A percentile compares a stretch with the other conserved stretches of the same genome.
Conservation (phyloP, 768 basidiomycete genomes). For the Auricularia cornea region DNA sequence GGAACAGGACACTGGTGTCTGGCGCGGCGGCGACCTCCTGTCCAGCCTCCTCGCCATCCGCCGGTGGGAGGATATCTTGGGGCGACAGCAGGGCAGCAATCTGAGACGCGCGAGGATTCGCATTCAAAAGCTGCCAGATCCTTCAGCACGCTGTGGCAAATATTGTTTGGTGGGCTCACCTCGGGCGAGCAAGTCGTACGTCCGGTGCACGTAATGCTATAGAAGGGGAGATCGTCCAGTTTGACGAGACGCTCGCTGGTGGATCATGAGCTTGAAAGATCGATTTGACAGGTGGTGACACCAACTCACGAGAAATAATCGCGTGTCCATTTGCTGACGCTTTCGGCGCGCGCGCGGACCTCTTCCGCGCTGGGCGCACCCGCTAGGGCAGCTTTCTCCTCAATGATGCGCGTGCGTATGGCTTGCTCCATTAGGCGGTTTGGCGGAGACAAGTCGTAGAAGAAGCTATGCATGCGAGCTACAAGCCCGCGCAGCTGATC, state of each 20-base stretch:
- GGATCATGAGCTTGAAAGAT: background rate
- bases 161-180: slow-evolving; percentile 5
- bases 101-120: slow-evolving; percentile 53
- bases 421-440: slow-evolving; percentile 15
- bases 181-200: slow-evolving; percentile 56
- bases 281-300: background rate
- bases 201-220: slow-evolving; percentile 71
- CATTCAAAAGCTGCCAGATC: slow-evolving; percentile 51
- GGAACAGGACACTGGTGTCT: slow-evolving; percentile 74
- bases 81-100: slow-evolving; percentile 56
- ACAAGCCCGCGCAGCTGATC: slow-evolving; percentile 32
- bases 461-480: slow-evolving; percentile 27
- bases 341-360: background rate
- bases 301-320: background rate
- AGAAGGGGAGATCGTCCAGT: slow-evolving; percentile 45
- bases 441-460: slow-evolving; percentile 24
- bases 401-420: background rate
- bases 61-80: slow-evolving; percentile 33
- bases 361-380: background rate
- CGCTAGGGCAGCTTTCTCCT: background rate
- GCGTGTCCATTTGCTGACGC: background rate
- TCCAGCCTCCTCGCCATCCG: slow-evolving; percentile 11
- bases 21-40: slow-evolving; percentile 39
- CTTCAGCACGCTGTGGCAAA: background rate
- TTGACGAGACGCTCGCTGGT: slow-evolving; percentile 35